Percentiles rank a stretch among this genome's conserved stretches.
Evolutionary conservation across 2,329 filamentous ascomycete species (phyloP).

Genomic region (Aspergillus fructus): DNA sequence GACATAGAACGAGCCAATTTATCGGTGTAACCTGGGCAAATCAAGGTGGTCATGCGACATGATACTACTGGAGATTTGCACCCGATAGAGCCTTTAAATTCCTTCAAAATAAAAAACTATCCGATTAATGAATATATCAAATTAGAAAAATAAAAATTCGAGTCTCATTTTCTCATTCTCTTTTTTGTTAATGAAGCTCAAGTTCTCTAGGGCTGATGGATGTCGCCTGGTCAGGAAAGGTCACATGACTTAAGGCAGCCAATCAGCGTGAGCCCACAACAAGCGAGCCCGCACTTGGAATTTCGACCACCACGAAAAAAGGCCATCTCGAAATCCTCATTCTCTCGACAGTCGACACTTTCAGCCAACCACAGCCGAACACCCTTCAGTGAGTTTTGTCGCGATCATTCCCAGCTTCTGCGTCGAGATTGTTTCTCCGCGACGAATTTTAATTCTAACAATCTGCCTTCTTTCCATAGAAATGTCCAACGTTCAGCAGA

Average conservation of each 20-base stretch:
- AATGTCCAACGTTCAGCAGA: constrained; percentile 69
- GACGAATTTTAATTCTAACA: constrained; percentile 3
- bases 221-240: background rate
- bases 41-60: background rate
- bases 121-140: background rate
- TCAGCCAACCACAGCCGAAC: constrained; percentile 40
- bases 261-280: constrained; percentile 25
- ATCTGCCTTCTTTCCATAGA: constrained; percentile 41
- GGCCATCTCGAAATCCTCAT: constrained; percentile 24
- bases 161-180: no score
- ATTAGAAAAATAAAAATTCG: no score
- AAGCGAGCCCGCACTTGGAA: constrained; percentile 40
- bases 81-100: no score
- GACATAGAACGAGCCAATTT: background rate
- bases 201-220: no score
- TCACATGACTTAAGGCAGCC: constrained; percentile 14
- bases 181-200: no score
- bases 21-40: background rate
- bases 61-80: background rate
- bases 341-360: constrained; percentile 33
- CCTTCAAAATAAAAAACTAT: background rate
- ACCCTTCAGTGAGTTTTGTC: constrained; percentile 37
- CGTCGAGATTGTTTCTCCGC: background rate
- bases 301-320: constrained; percentile 32
- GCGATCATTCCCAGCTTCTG: background rate